These are phyloP conservation scores for Populus deltoides DNA, from an alignment of 345 rosid species.

Conservation along the genomic window DNA sequence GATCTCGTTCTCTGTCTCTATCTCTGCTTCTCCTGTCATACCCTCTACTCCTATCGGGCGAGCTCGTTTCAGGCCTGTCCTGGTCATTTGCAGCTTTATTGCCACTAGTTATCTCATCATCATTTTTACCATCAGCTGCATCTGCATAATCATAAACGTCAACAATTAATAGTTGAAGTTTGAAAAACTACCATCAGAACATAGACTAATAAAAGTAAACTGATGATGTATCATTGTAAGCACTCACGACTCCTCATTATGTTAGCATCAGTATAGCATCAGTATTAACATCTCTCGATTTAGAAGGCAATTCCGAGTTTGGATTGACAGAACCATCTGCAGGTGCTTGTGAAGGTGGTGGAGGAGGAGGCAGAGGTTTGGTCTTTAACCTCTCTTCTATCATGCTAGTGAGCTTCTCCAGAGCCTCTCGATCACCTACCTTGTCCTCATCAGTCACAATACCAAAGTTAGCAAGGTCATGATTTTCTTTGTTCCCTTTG, in stretches of 20 bases:
- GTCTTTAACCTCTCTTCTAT: constrained; percentile 80
- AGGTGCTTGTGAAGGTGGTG: constrained; percentile 66
- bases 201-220: background rate
- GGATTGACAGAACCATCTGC: constrained; percentile 48
- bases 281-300: constrained; percentile 64
- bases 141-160: constrained; percentile 35
- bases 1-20: constrained; percentile 57
- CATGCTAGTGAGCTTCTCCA: constrained; percentile 61
- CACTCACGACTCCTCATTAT: constrained; percentile 48
- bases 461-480: constrained; percentile 61
- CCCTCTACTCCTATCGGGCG: constrained; percentile 69
- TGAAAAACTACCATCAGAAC: background rate
- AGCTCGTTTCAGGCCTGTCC: constrained; percentile 66
- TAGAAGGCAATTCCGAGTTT: constrained; percentile 49
- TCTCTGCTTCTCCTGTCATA: constrained; percentile 83
- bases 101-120: constrained; percentile 65
- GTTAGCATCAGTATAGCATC: constrained; percentile 55
- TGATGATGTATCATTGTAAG: background rate
- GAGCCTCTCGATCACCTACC: constrained; percentile 69
- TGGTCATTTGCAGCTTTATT: constrained; percentile 54
- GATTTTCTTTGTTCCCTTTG: constrained; percentile 49
- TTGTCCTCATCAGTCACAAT: constrained; percentile 79
- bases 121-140: constrained; percentile 51
- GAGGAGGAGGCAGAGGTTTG: constrained; percentile 88
- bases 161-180: background rate